Percentiles rank a stretch among this genome's conserved stretches.
These are phyloP conservation scores for Ustulina deusta DNA, from an alignment of 2,329 filamentous ascomycete species.

Conservation along the genomic window DNA sequence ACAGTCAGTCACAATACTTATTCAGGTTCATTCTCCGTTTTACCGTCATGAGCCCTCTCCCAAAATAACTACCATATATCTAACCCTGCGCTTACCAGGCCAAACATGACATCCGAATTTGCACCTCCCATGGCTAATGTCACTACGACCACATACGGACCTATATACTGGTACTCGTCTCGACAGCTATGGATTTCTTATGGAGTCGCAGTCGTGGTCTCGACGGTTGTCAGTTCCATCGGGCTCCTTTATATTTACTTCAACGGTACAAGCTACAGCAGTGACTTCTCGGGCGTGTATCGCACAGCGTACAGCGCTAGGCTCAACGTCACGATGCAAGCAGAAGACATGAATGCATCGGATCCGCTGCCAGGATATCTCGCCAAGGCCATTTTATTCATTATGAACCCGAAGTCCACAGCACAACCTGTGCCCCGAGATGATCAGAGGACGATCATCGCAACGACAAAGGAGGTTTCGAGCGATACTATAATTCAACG, in stretches of 20 bases:
- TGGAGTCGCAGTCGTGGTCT: background rate
- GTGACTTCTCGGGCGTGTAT: conserved; percentile 13
- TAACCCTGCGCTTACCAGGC: background rate
- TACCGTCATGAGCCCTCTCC: background rate
- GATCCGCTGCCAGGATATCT: conserved; percentile 20
- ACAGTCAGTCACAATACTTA: background rate
- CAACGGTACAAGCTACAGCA: conserved; percentile 1
- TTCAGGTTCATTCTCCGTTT: background rate
- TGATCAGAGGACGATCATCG: no score
- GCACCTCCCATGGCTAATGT: conserved; percentile 4
- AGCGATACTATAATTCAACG: no score
- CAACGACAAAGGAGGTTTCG: no score
- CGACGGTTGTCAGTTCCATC: background rate
- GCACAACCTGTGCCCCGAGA: background rate
- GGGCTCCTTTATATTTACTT: background rate
- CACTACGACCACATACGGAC: background rate
- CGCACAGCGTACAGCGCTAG: background rate
- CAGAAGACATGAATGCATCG: conserved; percentile 10
- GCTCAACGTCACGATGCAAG: background rate
- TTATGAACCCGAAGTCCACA: background rate
- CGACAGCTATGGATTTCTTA: conserved; percentile 12
- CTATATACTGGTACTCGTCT: background rate
- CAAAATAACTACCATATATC: background rate
- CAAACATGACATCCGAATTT: conserved; percentile 12
- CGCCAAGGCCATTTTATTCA: background rate